Base-by-base conservation (phyloP, 371 early-diverging fungal genomes). In the Apophysomyces variabilis region DNA sequence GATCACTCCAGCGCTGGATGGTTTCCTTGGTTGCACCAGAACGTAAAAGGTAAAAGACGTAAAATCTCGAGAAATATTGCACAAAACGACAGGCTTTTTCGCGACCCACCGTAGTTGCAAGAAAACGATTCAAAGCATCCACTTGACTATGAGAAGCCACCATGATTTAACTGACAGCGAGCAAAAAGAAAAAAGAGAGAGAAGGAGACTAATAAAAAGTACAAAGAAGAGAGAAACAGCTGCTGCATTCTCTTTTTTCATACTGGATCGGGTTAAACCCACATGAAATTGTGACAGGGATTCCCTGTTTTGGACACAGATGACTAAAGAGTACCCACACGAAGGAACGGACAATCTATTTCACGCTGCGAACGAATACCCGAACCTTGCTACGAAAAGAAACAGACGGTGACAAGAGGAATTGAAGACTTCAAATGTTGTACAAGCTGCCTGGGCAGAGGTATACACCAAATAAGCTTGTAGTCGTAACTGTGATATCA, bases 71-170 rank as follows among this genome's bases (percentile, higher is more conserved):
- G 75, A 92, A 87, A 79, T 92, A 92, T 71, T 93, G 94, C 1
- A 91, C 82, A 12, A 85, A 63, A 58, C 93, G 82, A 70, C 90
- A 93, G 1, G 83, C 65, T 70, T 94, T 93, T 75, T 93, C 94
- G 61, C 94, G 87, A 43, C 93, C 94, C 1, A 78, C 81, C 6
- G 91, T 90, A 8, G 88, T 87, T 57, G 72, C 78, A 9, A 88
- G 75, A 69, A 73, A 89, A 11, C 64, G 54, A 57, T 75, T 77
- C 14, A 76, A 39, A 36, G 71, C 65, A 43, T 70, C 73, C 5
- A 76, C 65, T 26, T 68, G 71, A 16, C 65, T 66, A 26, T 71
- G 64, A 9, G 64, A 61, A 13, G 67, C 50, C 14, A 37, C 14
- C 47, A 62, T 62, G 36, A 11, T 46, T 26, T 21, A 47, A 13